These are phyloP conservation scores for Aspergillus japonicus DNA, from an alignment of 2,329 filamentous ascomycete species.

Conservation along the genomic window DNA sequence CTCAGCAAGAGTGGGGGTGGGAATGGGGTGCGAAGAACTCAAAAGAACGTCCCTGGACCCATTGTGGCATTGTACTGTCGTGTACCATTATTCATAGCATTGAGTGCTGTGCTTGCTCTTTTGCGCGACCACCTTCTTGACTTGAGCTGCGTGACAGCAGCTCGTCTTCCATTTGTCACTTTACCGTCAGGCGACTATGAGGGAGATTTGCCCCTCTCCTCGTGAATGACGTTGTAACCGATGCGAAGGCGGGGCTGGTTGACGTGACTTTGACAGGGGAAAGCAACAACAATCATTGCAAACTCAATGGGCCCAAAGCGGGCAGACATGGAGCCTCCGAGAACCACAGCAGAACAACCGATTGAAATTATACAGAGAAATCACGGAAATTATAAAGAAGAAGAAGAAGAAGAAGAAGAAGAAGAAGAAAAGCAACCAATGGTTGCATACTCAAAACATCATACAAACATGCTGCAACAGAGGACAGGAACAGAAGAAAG, in stretches of 20 bases:
- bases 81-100: too few relatives aligned
- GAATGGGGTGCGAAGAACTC: background rate
- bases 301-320: background rate
- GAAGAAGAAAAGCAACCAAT: background rate
- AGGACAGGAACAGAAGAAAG: constrained; percentile 19
- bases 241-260: background rate
- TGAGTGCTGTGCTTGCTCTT: background rate
- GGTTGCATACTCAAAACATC: background rate
- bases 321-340: background rate
- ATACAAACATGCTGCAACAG: background rate
- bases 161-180: background rate
- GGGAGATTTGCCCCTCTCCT: background rate
- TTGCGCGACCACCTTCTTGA: background rate
- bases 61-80: background rate
- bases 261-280: background rate
- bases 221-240: background rate
- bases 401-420: background rate
- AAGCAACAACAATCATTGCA: background rate
- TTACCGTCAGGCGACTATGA: background rate
- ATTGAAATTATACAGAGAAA: background rate
- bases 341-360: background rate
- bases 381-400: background rate
- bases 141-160: background rate
- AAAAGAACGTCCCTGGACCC: background rate
- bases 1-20: constrained; percentile 13